These are phyloP conservation scores for Auxenochlorella protothecoides DNA, from an alignment of 139 green algal genomes.

Conservation along the genomic window DNA sequence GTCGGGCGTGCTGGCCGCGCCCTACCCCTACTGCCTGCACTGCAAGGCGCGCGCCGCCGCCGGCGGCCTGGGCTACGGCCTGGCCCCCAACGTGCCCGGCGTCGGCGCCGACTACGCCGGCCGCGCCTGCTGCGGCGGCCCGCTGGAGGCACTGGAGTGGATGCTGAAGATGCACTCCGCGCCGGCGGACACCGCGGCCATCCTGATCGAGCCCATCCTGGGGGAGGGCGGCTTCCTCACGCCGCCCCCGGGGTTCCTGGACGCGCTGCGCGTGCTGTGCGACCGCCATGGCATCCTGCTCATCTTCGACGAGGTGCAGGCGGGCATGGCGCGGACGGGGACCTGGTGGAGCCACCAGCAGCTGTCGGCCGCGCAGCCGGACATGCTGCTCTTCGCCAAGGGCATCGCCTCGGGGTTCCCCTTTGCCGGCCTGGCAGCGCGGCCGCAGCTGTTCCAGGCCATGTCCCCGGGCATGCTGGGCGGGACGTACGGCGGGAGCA, in stretches of 20 bases:
- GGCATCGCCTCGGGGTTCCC: conserved; percentile 77
- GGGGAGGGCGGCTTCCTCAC: conserved; percentile 78
- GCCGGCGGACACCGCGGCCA: conserved; percentile 55
- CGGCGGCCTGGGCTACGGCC: conserved; percentile 28
- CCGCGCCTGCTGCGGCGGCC: conserved; percentile 48
- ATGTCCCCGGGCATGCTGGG: conserved; percentile 50
- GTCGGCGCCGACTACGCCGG: conserved; percentile 27
- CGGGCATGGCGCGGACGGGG: conserved; percentile 59
- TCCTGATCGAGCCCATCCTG: conserved; percentile 73
- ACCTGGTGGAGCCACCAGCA: conserved; percentile 73
- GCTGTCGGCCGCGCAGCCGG: conserved; percentile 36
- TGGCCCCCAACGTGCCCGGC: conserved; percentile 32
- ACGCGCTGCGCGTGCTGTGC: conserved; percentile 41
- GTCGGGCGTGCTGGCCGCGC: conserved; percentile 44
- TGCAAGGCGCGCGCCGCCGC: conserved; percentile 48
- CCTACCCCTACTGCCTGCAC: conserved; percentile 80
- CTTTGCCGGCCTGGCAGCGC: conserved; percentile 53
- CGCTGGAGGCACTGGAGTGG: conserved; percentile 54
- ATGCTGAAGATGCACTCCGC: conserved; percentile 52
- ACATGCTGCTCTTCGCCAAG: conserved; percentile 76
- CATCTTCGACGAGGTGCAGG: conserved; percentile 78
- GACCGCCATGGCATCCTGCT: conserved; percentile 69
- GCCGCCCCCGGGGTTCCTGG: conserved; percentile 63
- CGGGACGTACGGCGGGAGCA: conserved; percentile 65
- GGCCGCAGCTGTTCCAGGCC: conserved; percentile 35